Evolutionary conservation across 805 yeast species (phyloP).

Genomic region (Saccharomycopsis sp.): DNA sequence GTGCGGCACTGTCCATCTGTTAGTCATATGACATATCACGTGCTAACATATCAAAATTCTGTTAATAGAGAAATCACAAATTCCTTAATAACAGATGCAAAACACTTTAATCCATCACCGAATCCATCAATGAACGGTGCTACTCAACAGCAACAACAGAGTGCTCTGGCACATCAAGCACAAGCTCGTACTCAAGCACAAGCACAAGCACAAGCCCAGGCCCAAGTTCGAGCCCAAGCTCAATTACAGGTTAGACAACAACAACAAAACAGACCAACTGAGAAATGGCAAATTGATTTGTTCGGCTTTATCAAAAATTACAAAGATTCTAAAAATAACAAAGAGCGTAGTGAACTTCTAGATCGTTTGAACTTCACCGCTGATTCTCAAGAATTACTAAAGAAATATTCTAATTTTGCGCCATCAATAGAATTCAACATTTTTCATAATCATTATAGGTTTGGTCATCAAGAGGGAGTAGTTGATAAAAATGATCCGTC

Average conservation of each 20-base stretch:
- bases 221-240: slow-evolving; percentile 17
- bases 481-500: slow-evolving; percentile 73
- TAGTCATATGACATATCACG: too few species aligned
- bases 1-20: too few species aligned
- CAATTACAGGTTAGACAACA: slow-evolving; percentile 12
- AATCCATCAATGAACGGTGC: too few species aligned
- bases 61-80: too few species aligned
- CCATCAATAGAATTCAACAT: slow-evolving; percentile 85
- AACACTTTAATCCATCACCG: too few species aligned
- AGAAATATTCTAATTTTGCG: slow-evolving; percentile 65
- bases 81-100: too few species aligned
- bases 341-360: slow-evolving; percentile 4
- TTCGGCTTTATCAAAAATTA: not conserved
- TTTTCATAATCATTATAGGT: slow-evolving; percentile 82
- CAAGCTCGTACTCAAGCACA: too few species aligned
- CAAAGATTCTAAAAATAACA: not conserved
- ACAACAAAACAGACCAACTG: too few species aligned
- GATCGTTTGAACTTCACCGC: slow-evolving; percentile 6
- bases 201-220: slow-evolving; percentile 12
- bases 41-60: too few species aligned
- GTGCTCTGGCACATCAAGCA: too few species aligned
- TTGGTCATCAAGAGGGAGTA: slow-evolving; percentile 83
- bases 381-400: slow-evolving; percentile 51
- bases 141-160: too few species aligned
- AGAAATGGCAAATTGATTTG: slow-evolving; percentile 1